Evolutionary conservation across 1,284 basidiomycete genomes (phyloP).

Genomic region (Cystobasidium pallidum): DNA sequence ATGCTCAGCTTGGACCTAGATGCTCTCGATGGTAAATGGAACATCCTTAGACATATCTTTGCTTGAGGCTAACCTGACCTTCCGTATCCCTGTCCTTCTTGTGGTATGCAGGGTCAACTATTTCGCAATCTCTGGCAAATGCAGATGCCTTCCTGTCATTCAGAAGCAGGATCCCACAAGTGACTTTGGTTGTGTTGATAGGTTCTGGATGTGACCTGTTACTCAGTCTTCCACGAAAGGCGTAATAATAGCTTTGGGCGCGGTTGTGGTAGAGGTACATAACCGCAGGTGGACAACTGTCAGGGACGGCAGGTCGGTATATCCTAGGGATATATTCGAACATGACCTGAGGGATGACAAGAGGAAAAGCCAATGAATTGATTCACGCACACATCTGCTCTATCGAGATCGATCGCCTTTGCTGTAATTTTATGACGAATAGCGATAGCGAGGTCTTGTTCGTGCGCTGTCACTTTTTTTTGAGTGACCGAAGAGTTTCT

Average conservation of each 20-base stretch:
- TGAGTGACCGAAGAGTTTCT: no score
- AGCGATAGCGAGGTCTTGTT: no score
- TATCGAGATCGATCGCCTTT: neutral
- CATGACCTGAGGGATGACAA: no score
- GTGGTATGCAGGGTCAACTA: neutral
- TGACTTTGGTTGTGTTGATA: constrained; percentile 8
- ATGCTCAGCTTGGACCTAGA: neutral
- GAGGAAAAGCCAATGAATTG: neutral
- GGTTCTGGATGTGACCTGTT: neutral
- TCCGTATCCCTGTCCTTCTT: neutral
- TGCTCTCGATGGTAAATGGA: constrained; percentile 14
- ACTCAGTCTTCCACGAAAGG: neutral
- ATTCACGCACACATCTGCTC: neutral
- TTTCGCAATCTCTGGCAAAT: constrained; percentile 21
- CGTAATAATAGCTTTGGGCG: no score
- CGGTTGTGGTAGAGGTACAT: no score
- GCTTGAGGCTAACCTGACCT: no score
- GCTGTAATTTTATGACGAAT: neutral
- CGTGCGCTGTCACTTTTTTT: no score
- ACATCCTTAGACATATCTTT: no score
- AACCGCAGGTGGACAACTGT: no score
- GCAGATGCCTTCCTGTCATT: constrained; percentile 8
- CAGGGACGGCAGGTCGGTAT: no score
- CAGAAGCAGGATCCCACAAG: constrained; percentile 16
- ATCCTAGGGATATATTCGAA: no score